These are phyloP conservation scores for Naganishia friedmannii DNA, from an alignment of 768 basidiomycete species.

Conservation along the genomic window DNA sequence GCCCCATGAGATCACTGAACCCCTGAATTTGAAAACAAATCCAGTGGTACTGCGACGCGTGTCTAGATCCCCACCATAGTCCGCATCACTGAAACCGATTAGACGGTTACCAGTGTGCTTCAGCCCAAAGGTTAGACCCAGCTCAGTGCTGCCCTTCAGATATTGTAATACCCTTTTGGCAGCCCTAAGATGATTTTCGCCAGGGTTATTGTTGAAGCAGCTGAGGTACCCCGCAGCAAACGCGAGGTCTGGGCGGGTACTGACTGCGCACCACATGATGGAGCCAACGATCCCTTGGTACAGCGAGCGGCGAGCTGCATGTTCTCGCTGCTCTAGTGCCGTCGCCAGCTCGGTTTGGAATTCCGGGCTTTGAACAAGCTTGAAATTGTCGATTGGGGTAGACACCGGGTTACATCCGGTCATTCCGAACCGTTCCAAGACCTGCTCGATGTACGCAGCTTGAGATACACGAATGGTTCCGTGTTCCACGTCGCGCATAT, in stretches of 20 bases:
- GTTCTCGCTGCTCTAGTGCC: background rate
- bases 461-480: slow-evolving; percentile 26
- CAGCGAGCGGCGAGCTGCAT: background rate
- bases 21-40: slow-evolving; percentile 49
- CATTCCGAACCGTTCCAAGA: slow-evolving; percentile 28
- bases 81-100: slow-evolving; percentile 48
- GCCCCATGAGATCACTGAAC: slow-evolving; percentile 55
- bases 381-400: slow-evolving; percentile 23
- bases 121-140: slow-evolving; percentile 30
- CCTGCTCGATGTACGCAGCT: slow-evolving; percentile 32
- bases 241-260: slow-evolving; percentile 52
- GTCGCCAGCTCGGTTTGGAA: background rate
- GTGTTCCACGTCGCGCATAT: slow-evolving; percentile 15
- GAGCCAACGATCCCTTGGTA: slow-evolving; percentile 39
- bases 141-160: slow-evolving; percentile 33
- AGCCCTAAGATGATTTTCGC: slow-evolving; percentile 31
- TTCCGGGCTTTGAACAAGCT: background rate
- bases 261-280: slow-evolving; percentile 49
- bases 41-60: slow-evolving; percentile 51
- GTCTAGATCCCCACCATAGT: slow-evolving; percentile 45
- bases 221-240: slow-evolving; percentile 44
- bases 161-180: slow-evolving; percentile 35
- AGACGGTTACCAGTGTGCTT: slow-evolving; percentile 26
- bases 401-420: background rate
- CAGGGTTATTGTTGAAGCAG: slow-evolving; percentile 40